Evolutionary conservation across 768 basidiomycete genomes (phyloP), one percentile per base, ranked within the genome.

Genomic region (Pholiota microspora): DNA sequence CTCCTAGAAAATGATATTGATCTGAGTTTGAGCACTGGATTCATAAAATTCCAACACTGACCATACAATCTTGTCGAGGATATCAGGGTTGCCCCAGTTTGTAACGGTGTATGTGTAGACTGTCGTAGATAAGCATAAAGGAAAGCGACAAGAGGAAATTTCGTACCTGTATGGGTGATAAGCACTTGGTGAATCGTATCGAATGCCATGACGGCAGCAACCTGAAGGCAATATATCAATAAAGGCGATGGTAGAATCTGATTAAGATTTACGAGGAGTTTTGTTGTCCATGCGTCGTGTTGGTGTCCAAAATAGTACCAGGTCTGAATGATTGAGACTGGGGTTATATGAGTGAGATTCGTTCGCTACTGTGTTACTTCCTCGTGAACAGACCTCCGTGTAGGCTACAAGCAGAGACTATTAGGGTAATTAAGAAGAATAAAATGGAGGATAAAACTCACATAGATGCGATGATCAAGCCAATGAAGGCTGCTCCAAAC

Each of bases 301-400:
- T 80, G 76, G 61, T 84, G 75, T 13, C 67, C 71, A 53, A 66
- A 83, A 59, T 84, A 85, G 57, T 77, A 82, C 73, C 74, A 82
- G 0, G 75, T 72, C 63, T 85, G 84, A 25, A 84, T 66, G 35
- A 71, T 71, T 6, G 80, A 79, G n/a, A 83, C 83, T 85, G 40
- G 29, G 6, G 16, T 9, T 36, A 36, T 36, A 15, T n/a, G n/a
- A n/a, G n/a, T n/a, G n/a, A n/a, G n/a, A n/a, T n/a, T n/a, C n/a
- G n/a, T n/a, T n/a, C n/a, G n/a, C n/a, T n/a, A 21, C n/a, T 7
- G 16, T 18, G 36, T 7, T 38, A n/a, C 16, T 21, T 18, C 10
- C 8, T 42, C 40, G 29, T 12, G 29, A 31, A 62, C 69, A 8
- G 52, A 82, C 82, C 76, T 68, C 81, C 82, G 46, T 79, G 76